phyloP scores from a whole-genome alignment of 345 rosid genomes.

The Lepidium sativum region DNA sequence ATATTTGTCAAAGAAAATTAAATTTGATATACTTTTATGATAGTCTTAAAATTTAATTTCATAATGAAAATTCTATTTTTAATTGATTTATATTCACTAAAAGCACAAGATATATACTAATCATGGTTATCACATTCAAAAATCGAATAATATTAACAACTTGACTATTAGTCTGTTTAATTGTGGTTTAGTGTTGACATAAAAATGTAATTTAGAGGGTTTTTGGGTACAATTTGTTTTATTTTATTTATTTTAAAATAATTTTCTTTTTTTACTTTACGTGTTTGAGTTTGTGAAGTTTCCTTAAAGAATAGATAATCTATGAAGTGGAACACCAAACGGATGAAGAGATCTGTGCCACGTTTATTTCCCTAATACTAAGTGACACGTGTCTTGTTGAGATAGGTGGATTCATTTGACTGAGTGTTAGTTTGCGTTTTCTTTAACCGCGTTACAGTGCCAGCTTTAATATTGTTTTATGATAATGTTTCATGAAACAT shows the following conservation, averaged over 20 bases:
- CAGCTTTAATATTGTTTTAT: not conserved
- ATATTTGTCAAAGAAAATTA: no score
- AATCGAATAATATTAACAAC: no score
- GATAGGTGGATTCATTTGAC: conserved; percentile 1
- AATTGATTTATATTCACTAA: no score
- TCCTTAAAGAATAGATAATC: conserved; percentile 14
- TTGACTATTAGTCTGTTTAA: no score
- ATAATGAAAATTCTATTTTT: no score
- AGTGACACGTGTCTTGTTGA: not conserved
- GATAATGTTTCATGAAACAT: not conserved
- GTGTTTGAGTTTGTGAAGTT: conserved; percentile 23
- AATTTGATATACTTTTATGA: no score
- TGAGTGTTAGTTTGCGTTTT: not conserved
- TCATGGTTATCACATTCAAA: no score
- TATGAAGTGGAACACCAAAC: conserved; percentile 24
- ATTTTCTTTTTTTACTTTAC: not conserved
- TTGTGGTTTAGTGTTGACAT: no score
- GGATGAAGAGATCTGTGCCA: conserved; percentile 1
- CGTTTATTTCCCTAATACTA: not conserved
- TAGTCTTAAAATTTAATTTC: no score
- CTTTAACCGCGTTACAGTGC: conserved; percentile 19
- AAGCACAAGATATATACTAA: no score
- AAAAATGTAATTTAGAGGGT: no score
- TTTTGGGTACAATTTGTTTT: not conserved
- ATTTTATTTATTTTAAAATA: not conserved